phyloP scores from a whole-genome alignment of 192 early-diverging fungal species.

The Cetraspora pellucida region DNA sequence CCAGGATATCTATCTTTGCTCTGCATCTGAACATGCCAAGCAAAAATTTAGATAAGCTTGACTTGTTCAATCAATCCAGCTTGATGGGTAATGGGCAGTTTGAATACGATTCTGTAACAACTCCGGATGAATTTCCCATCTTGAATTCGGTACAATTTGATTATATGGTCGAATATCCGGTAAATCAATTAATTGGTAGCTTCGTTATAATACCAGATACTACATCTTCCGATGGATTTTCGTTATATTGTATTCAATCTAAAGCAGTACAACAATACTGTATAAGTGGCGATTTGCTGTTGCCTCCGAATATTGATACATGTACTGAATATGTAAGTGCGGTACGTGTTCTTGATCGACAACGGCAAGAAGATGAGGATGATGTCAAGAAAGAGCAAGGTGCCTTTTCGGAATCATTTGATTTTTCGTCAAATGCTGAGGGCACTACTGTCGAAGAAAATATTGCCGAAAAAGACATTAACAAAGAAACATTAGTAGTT shows the following conservation, averaged over 20 bases:
- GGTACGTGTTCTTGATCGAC: neutral
- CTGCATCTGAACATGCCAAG: slow-evolving; percentile 24
- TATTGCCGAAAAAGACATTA: slow-evolving; percentile 3
- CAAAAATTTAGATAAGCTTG: slow-evolving; percentile 6
- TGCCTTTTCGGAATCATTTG: slow-evolving; percentile 36
- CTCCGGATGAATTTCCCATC: neutral
- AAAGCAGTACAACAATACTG: slow-evolving; percentile 49
- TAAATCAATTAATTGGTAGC: slow-evolving; percentile 45
- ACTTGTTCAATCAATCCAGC: slow-evolving; percentile 6
- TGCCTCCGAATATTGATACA: slow-evolving; percentile 14
- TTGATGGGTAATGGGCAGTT: slow-evolving; percentile 1
- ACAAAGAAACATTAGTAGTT: neutral
- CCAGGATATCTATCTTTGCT: slow-evolving; percentile 49
- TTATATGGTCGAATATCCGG: slow-evolving; percentile 52
- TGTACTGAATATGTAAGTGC: slow-evolving; percentile 24
- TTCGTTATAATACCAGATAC: slow-evolving; percentile 45
- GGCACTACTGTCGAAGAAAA: slow-evolving; percentile 19
- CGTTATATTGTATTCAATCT: slow-evolving; percentile 48
- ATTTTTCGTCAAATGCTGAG: slow-evolving; percentile 35
- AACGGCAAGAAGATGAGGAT: slow-evolving; percentile 2
- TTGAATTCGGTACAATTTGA: slow-evolving; percentile 40
- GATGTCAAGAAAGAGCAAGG: slow-evolving; percentile 1
- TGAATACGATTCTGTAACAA: slow-evolving; percentile 34
- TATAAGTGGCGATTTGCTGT: neutral
- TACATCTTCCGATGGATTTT: slow-evolving; percentile 42